Evolutionary conservation across 192 early-diverging fungal genomes (phyloP), one percentile per base, ranked within the genome.

Genomic region (Mortierella alpina): DNA sequence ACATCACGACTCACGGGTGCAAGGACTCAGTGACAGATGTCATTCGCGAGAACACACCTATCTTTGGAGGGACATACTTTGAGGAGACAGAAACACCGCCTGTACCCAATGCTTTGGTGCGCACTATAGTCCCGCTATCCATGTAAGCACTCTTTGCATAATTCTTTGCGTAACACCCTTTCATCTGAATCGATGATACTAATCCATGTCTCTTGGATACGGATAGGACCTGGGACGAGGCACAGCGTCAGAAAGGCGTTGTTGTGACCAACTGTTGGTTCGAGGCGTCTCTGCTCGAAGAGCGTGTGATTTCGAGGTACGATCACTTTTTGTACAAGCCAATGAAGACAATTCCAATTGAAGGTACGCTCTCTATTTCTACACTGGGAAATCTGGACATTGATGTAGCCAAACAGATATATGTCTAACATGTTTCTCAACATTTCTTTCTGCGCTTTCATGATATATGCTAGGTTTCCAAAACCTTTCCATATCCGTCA

Each of bases 261-360:
- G 70, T 80, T 2, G 18, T 80, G 51, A 80, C 69, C 5, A 67
- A 48, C 31, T 72, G 57, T 45, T 80, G 77, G 77, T 72, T 80
- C 18, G 70, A 80, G 10, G 66, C 60, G 2, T 80, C 77, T 6
- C 17, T 80, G 3, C 15, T 56, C 3, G 69, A 72, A 18, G 70
- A 72, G 17, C 47, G 40, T 14, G 70, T 65, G n/a, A 62, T 80
- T 2, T 40, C 70, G 6, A 62, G 57, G 15, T 42, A 46, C 14
- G 58, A 80, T 9, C 65, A 72, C 18, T 72, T 80, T 41, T 50
- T 80, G 53, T 72, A 50, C 48, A 63, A 41, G 39, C 77, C 77
- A 3, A 59, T 80, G 52, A 72, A 62, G 18, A 40, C 52, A 0
- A 52, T 64, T 7, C 77, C 69, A 0, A 59, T 80, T 22, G 20